A percentile compares a stretch with the other conserved stretches of the same genome.
Evolutionary conservation across 2,329 filamentous ascomycete species (phyloP).

Genomic region (Cladosporium velox): DNA sequence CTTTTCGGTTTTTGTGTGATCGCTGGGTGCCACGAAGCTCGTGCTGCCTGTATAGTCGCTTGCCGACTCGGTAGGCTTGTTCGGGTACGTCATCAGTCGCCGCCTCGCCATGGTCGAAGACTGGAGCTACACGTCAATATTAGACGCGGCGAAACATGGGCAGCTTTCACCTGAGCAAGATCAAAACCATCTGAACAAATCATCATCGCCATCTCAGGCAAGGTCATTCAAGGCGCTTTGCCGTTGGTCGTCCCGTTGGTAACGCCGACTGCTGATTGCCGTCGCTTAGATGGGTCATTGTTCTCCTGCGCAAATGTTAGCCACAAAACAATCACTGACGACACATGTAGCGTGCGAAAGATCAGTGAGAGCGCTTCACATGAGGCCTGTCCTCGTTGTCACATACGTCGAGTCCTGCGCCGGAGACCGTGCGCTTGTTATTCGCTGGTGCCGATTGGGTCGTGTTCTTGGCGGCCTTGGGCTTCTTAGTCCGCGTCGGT

Average conservation of each 20-base stretch:
- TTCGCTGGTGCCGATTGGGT: conserved; percentile 25
- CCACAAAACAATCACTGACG: neutral
- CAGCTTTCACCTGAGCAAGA: conserved; percentile 2
- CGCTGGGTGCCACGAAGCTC: neutral
- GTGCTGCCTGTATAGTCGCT: neutral
- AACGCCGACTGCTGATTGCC: conserved; percentile 28
- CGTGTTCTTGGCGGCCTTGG: conserved; percentile 29
- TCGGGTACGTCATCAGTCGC: neutral
- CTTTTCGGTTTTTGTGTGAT: neutral
- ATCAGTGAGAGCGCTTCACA: conserved; percentile 1
- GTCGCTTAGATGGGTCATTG: conserved; percentile 38
- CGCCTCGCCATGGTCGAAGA: neutral
- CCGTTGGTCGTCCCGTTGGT: conserved; percentile 24
- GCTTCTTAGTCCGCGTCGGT: conserved; percentile 47
- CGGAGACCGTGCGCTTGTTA: conserved; percentile 48
- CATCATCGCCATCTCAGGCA: neutral
- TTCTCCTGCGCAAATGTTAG: conserved; percentile 29
- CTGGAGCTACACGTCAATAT: conserved; percentile 17
- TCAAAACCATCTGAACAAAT: conserved; percentile 8
- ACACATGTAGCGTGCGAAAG: conserved; percentile 4
- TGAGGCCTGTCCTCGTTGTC: neutral
- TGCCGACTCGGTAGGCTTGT: neutral
- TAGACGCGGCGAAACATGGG: conserved; percentile 7
- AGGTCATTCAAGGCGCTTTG: conserved; percentile 6
- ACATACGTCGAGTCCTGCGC: conserved; percentile 52